phyloP scores from a whole-genome alignment of 208 protist species.

The Trypanosoma brucei region DNA sequence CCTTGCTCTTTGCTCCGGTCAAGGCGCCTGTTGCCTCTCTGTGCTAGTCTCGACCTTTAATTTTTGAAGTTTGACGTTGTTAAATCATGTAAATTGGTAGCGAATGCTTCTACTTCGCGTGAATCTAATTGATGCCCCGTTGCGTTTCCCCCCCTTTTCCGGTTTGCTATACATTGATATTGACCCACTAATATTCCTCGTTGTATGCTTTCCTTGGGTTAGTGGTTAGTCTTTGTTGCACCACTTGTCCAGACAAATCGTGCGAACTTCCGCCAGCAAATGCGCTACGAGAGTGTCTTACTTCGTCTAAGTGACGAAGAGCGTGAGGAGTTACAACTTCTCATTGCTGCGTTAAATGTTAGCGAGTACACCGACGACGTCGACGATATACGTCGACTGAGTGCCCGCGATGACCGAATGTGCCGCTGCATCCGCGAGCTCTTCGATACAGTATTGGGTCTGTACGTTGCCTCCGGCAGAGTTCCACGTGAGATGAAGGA shows the following conservation, averaged over 20 bases:
- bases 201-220: no score
- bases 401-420: conserved; percentile 56
- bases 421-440: conserved; percentile 56
- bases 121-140: no score
- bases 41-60: no score
- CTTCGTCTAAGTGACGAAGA: conserved; percentile 71
- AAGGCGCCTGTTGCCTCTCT: no score
- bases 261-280: neutral
- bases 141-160: no score
- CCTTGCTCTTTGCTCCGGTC: no score
- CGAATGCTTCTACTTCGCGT: no score
- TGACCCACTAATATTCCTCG: no score
- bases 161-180: no score
- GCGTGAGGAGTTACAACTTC: conserved; percentile 79
- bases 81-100: no score
- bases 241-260: neutral
- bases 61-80: no score
- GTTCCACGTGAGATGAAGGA: conserved; percentile 56
- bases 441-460: conserved; percentile 72
- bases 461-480: conserved; percentile 72
- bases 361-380: conserved; percentile 90
- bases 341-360: conserved; percentile 81
- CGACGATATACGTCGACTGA: conserved; percentile 60
- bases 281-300: conserved; percentile 24
- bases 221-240: no score